These are phyloP conservation scores for Aspergillus saccharolyticus DNA, from an alignment of 495 filamentous ascomycete genomes.

Conservation along the genomic window DNA sequence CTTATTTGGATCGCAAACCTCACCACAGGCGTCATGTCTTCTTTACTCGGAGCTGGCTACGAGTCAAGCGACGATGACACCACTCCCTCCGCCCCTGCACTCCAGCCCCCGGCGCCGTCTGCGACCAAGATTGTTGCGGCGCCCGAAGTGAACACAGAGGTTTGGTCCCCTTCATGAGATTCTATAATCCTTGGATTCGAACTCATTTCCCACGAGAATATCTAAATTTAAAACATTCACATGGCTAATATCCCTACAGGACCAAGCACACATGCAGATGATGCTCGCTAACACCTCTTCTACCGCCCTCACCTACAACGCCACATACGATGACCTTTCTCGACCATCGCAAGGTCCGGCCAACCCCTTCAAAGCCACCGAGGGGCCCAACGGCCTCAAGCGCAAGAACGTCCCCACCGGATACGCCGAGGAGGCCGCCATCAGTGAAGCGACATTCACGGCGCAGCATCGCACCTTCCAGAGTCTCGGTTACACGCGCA, in stretches of 20 bases:
- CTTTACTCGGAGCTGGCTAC: constrained; percentile 45
- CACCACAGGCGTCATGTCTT: constrained; percentile 32
- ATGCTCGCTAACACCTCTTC: constrained; percentile 52
- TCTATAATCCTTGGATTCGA: neutral
- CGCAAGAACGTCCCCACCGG: constrained; percentile 91
- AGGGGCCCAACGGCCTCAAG: constrained; percentile 55
- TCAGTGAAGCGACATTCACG: constrained; percentile 86
- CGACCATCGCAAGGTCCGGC: constrained; percentile 65
- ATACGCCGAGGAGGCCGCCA: constrained; percentile 76
- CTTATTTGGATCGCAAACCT: constrained; percentile 11
- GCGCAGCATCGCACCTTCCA: constrained; percentile 75
- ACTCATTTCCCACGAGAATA: too few species aligned
- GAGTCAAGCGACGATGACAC: constrained; percentile 52
- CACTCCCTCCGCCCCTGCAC: constrained; percentile 19
- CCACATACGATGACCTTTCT: constrained; percentile 67
- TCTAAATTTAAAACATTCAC: neutral
- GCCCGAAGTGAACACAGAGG: constrained; percentile 58
- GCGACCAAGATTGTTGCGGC: constrained; percentile 47
- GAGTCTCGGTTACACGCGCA: constrained; percentile 54
- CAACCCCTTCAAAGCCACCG: constrained; percentile 71
- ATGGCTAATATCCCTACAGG: constrained; percentile 41
- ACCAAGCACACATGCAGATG: constrained; percentile 53
- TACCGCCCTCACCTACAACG: constrained; percentile 52
- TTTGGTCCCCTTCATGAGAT: constrained; percentile 49
- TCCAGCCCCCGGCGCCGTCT: constrained; percentile 21